A percentile compares a stretch with the other conserved stretches of the same genome.
These are phyloP conservation scores for Suillus weaverae DNA, from an alignment of 768 basidiomycete species.

Conservation along the genomic window DNA sequence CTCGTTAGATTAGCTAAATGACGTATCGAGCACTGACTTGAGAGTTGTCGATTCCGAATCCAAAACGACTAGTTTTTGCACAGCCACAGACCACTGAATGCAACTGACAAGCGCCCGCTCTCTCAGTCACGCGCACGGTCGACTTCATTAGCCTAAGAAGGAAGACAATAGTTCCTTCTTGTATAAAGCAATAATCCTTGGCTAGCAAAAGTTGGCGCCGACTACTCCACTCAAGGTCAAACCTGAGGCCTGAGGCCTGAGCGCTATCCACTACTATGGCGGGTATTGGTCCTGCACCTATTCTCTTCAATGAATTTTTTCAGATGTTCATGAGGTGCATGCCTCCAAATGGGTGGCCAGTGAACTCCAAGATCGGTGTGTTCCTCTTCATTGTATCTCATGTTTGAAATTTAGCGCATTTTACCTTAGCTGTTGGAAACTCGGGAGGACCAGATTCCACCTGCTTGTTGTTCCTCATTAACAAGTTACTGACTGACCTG, in stretches of 20 bases:
- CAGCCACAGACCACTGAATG: neutral
- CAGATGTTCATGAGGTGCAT: slow-evolving; percentile 44
- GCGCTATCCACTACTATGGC: neutral
- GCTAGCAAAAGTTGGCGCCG: neutral
- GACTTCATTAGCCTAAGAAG: neutral
- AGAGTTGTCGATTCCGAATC: neutral
- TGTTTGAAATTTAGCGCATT: neutral
- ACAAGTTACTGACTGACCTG: slow-evolving; percentile 38
- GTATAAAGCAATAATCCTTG: neutral
- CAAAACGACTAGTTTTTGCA: neutral
- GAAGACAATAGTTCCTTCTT: neutral
- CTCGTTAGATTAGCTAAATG: neutral
- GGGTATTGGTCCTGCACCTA: slow-evolving; percentile 26
- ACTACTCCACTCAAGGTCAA: neutral
- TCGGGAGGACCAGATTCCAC: slow-evolving; percentile 86
- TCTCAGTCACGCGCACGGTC: too few relatives aligned
- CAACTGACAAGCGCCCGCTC: too few relatives aligned
- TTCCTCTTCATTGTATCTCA: neutral
- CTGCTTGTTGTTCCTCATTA: slow-evolving; percentile 70
- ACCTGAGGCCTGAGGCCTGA: neutral
- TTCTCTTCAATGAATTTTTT: slow-evolving; percentile 50
- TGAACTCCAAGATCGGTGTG: slow-evolving; percentile 42
- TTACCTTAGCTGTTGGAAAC: slow-evolving; percentile 61
- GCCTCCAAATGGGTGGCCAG: slow-evolving; percentile 51
- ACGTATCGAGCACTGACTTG: neutral